Conservation (phyloP, 2,329 filamentous ascomycete species). For the Coleophoma cylindrospora region DNA sequence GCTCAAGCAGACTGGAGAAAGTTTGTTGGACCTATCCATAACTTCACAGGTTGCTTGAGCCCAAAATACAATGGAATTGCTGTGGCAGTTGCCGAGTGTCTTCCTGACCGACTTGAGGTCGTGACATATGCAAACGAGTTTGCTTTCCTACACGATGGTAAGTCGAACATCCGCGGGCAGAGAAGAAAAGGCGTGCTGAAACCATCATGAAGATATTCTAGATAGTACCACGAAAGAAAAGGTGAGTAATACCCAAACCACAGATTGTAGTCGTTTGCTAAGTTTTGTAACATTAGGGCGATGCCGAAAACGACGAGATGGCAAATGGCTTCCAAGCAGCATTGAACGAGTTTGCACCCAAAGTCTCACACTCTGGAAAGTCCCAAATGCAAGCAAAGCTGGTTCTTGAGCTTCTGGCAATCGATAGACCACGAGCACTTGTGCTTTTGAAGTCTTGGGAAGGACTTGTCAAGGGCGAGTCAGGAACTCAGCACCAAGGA, state of each 20-base stretch:
- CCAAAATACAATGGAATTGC: not conserved
- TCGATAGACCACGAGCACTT: too few relatives aligned
- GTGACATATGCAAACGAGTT: not conserved
- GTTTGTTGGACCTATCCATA: slow-evolving; percentile 21
- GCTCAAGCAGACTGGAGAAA: slow-evolving; percentile 31
- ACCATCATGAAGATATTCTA: not conserved
- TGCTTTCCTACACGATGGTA: not conserved
- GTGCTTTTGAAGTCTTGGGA: too few relatives aligned
- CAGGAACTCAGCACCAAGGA: too few relatives aligned
- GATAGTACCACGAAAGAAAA: not conserved
- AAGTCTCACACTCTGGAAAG: too few relatives aligned
- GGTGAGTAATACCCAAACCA: not conserved
- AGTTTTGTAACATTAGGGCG: too few relatives aligned
- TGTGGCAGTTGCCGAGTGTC: not conserved
- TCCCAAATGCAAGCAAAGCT: too few relatives aligned
- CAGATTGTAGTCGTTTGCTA: too few relatives aligned
- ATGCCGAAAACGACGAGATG: too few relatives aligned
- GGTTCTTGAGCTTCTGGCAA: too few relatives aligned
- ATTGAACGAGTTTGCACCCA: too few relatives aligned
- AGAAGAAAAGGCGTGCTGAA: not conserved
- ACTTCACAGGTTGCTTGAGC: slow-evolving; percentile 26
- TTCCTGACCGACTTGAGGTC: not conserved
- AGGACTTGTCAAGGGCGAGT: too few relatives aligned
- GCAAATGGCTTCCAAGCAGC: too few relatives aligned
- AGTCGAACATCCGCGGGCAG: not conserved